Conservation (phyloP, 108 stramenopile genomes). For the Poteriospumella lacustris region DNA sequence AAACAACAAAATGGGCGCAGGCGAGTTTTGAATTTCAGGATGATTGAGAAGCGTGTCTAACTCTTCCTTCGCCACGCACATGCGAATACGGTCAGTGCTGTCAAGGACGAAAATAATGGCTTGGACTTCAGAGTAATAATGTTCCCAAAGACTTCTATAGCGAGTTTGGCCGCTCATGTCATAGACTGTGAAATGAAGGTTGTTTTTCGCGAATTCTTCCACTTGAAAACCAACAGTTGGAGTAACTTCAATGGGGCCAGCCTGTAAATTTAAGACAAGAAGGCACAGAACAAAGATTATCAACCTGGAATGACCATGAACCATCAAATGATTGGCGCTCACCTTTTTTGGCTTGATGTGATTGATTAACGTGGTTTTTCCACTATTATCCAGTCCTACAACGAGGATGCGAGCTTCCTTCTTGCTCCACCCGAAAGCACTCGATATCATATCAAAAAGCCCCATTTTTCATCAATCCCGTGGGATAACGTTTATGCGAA, state of each 20-base stretch:
- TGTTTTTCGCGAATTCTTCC: constrained; percentile 50
- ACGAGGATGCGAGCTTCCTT: constrained; percentile 49
- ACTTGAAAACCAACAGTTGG: constrained; percentile 57
- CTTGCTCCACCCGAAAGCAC: not conserved
- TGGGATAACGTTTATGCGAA: too few species aligned
- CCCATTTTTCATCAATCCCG: constrained; percentile 14
- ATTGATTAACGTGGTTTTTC: constrained; percentile 57
- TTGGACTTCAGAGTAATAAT: constrained; percentile 37
- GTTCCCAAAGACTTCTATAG: constrained; percentile 53
- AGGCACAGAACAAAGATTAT: not conserved
- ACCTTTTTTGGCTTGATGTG: constrained; percentile 55
- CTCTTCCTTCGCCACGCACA: constrained; percentile 56
- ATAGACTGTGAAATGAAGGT: constrained; percentile 51
- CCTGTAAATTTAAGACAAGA: constrained; percentile 30
- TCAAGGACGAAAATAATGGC: constrained; percentile 58
- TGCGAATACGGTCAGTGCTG: constrained; percentile 50
- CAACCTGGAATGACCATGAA: too few species aligned
- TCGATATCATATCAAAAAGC: not conserved
- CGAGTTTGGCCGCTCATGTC: constrained; percentile 54
- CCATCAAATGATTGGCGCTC: too few species aligned
- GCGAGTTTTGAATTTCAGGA: constrained; percentile 2
- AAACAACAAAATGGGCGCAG: constrained; percentile 42
- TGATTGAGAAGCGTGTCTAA: constrained; percentile 44
- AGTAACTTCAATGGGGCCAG: constrained; percentile 50
- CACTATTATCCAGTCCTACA: constrained; percentile 56